Evolutionary conservation across 1,139 yeast genomes (phyloP).

Genomic region (Candida neerlandica): DNA sequence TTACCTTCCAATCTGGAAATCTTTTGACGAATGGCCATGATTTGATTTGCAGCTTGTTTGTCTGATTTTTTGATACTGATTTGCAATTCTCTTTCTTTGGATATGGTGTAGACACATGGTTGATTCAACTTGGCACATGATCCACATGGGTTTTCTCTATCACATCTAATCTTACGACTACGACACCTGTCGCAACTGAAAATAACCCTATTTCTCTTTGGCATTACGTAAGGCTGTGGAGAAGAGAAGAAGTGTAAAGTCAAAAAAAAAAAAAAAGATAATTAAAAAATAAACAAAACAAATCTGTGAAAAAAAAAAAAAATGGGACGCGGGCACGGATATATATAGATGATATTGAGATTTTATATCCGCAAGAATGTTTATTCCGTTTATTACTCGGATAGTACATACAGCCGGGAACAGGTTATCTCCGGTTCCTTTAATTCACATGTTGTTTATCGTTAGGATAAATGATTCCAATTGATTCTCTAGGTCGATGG

Average conservation of each 20-base stretch:
- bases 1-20: constrained; percentile 9
- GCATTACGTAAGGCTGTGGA: neutral
- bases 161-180: constrained; percentile 37
- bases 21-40: constrained; percentile 1
- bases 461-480: constrained; percentile 23
- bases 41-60: constrained; percentile 13
- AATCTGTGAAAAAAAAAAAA: neutral
- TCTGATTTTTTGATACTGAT: constrained; percentile 1
- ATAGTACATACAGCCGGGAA: too few species aligned
- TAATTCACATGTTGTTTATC: constrained; percentile 11
- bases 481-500: constrained; percentile 17
- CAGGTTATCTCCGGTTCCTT: neutral
- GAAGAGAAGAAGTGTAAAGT: too few species aligned
- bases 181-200: constrained; percentile 32
- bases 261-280: neutral
- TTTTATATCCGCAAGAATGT: too few species aligned
- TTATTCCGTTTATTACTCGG: too few species aligned
- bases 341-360: neutral
- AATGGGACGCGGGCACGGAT: neutral
- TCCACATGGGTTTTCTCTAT: constrained; percentile 34
- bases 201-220: constrained; percentile 22
- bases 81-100: constrained; percentile 9
- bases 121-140: constrained; percentile 27
- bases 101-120: constrained; percentile 18
- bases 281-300: neutral